A percentile compares a stretch with the other conserved stretches of the same genome.
These are phyloP conservation scores for Chrysoporthe cubensis DNA, from an alignment of 2,329 filamentous ascomycete species.

Conservation along the genomic window DNA sequence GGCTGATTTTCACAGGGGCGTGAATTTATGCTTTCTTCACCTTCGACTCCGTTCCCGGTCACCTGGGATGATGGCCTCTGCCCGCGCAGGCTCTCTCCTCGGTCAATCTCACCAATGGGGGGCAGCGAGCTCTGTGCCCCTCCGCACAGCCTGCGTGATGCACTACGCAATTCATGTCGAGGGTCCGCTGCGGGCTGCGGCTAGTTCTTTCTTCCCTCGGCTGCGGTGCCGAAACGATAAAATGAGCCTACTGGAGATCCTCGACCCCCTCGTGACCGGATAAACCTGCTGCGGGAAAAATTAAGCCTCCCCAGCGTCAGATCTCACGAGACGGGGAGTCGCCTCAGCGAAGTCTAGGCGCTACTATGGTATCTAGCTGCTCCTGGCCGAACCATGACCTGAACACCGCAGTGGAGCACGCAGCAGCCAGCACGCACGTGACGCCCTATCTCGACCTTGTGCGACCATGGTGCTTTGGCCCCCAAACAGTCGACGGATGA, in stretches of 20 bases:
- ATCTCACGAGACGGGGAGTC: conserved; percentile 19
- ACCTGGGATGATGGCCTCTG: conserved; percentile 22
- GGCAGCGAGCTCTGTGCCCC: conserved; percentile 3
- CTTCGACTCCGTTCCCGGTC: conserved; percentile 17
- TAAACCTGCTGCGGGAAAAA: not conserved
- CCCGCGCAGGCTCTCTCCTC: conserved; percentile 17
- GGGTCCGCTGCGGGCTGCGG: conserved; percentile 14
- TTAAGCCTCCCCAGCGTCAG: not conserved
- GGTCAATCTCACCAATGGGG: conserved; percentile 17
- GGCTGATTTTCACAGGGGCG: conserved; percentile 23
- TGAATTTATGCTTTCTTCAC: conserved; percentile 11
- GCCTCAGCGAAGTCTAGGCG: conserved; percentile 19
- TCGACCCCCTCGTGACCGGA: not conserved
- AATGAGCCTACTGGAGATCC: not conserved
- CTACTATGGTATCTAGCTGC: conserved; percentile 10
- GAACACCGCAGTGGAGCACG: conserved; percentile 25
- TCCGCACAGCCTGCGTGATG: conserved; percentile 22
- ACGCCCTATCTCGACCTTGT: conserved; percentile 14
- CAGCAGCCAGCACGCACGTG: conserved; percentile 25
- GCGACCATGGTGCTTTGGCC: conserved; percentile 7
- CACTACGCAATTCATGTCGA: conserved; percentile 16
- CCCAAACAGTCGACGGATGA: not conserved
- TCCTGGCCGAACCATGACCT: conserved; percentile 19
- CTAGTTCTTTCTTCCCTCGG: conserved; percentile 15
- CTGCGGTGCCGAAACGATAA: conserved; percentile 21